Conservation (phyloP, 2,329 filamentous ascomycete genomes). For the Trichoderma sp. region DNA sequence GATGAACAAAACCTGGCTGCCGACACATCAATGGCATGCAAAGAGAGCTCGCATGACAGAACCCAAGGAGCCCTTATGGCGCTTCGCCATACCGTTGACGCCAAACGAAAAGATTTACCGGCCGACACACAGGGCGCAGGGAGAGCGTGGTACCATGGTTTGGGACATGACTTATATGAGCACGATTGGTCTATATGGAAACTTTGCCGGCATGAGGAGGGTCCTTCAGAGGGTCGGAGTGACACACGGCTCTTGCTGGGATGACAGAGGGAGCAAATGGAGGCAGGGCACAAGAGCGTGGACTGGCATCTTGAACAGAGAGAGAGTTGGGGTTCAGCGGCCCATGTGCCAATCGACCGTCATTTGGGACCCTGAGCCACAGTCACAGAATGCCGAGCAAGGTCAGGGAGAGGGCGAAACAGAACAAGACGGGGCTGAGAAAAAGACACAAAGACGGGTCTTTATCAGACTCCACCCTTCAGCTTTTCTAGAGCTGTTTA, state of each 20-base stretch:
- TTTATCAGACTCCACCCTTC: conserved; percentile 81
- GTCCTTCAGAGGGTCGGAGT: conserved; percentile 66
- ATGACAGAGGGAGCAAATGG: conserved; percentile 67
- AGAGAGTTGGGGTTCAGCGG: conserved; percentile 47
- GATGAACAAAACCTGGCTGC: conserved; percentile 85
- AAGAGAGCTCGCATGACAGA: conserved; percentile 88
- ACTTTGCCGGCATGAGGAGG: conserved; percentile 58
- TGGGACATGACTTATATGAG: conserved; percentile 97
- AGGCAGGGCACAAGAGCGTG: conserved; percentile 51
- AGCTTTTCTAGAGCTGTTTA: conserved; percentile 68
- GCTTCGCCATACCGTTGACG: conserved; percentile 79
- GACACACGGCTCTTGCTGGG: conserved; percentile 59
- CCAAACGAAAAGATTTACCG: conserved; percentile 89
- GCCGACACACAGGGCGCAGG: conserved; percentile 76
- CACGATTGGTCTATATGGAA: conserved; percentile 75
- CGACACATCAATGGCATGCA: conserved; percentile 90
- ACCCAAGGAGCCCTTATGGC: conserved; percentile 78
- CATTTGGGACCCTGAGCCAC: conserved; percentile 63
- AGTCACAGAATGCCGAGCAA: conserved; percentile 1
- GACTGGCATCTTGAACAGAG: conserved; percentile 50
- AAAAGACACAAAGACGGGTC: conserved; percentile 42
- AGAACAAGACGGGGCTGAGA: conserved; percentile 20
- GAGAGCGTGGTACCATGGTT: conserved; percentile 71
- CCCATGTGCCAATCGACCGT: conserved; percentile 70
- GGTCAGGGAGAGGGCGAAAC: conserved; percentile 21